These are phyloP conservation scores for Suillus discolor DNA, from an alignment of 768 basidiomycete genomes.

Conservation along the genomic window DNA sequence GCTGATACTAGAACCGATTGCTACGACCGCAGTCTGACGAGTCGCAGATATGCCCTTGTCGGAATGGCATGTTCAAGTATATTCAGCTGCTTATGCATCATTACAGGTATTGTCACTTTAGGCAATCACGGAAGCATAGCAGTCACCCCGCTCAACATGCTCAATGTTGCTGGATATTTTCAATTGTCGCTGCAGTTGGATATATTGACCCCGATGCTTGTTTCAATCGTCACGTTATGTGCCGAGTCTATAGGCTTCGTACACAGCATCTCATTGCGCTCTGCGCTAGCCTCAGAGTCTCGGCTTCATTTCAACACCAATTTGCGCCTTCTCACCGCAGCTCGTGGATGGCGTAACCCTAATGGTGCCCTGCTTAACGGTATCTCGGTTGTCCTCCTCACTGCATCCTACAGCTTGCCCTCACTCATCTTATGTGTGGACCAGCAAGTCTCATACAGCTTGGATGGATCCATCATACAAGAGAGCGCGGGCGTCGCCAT, in stretches of 20 bases:
- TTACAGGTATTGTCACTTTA: too few species aligned
- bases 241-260: constrained; percentile 33
- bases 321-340: constrained; percentile 30
- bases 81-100: constrained; percentile 16
- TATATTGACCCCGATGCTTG: constrained; percentile 24
- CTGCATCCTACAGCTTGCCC: constrained; percentile 31
- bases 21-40: constrained; percentile 24
- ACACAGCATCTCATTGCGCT: constrained; percentile 31
- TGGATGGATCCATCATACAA: too few species aligned
- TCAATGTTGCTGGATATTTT: too few species aligned
- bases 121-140: too few species aligned
- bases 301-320: constrained; percentile 34
- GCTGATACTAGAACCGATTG: constrained; percentile 23
- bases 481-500: neutral
- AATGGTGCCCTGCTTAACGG: constrained; percentile 26
- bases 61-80: constrained; percentile 26
- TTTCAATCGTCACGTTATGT: constrained; percentile 28
- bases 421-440: neutral
- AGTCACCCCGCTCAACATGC: too few species aligned
- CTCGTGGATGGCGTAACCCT: constrained; percentile 19
- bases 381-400: constrained; percentile 25
- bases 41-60: constrained; percentile 25
- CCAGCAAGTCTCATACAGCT: too few species aligned
- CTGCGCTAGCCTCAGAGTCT: constrained; percentile 27
- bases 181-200: too few species aligned